Percentiles rank a stretch among this genome's conserved stretches.
phyloP scores from a whole-genome alignment of 495 filamentous ascomycete species.

The Pseudomonodictys pantanalensis region DNA sequence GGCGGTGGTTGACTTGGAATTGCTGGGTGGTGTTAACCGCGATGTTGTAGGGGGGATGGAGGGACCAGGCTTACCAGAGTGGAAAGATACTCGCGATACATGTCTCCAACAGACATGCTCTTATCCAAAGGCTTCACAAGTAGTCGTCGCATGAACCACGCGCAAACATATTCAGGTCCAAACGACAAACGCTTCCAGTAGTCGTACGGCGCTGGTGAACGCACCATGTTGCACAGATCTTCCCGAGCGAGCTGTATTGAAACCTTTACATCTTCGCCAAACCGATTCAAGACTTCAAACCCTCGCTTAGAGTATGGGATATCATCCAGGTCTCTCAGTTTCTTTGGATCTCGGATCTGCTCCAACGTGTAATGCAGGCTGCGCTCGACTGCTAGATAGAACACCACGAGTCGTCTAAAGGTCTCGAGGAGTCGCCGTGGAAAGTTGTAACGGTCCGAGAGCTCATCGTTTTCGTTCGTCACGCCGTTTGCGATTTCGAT shows the following conservation, averaged over 20 bases:
- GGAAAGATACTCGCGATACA: constrained; percentile 28
- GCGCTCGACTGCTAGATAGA: constrained; percentile 22
- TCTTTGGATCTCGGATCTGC: neutral
- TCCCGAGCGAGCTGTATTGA: constrained; percentile 2
- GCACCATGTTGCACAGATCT: constrained; percentile 24
- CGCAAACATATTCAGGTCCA: constrained; percentile 24
- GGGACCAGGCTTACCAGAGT: constrained; percentile 5
- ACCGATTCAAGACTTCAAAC: constrained; percentile 13
- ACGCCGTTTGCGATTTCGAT: constrained; percentile 19
- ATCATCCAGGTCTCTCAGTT: neutral
- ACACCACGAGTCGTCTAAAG: constrained; percentile 9
- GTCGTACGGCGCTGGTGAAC: neutral
- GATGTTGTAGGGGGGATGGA: neutral
- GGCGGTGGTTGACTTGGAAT: constrained; percentile 32
- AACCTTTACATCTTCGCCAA: constrained; percentile 2
- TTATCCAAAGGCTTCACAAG: constrained; percentile 23
- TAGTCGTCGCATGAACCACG: constrained; percentile 16
- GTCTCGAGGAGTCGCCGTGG: constrained; percentile 9
- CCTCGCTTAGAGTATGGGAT: constrained; percentile 3
- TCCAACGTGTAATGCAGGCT: constrained; percentile 11
- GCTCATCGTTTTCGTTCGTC: constrained; percentile 5
- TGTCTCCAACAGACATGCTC: constrained; percentile 13
- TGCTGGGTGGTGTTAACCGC: constrained; percentile 1
- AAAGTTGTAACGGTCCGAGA: constrained; percentile 18
- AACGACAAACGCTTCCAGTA: constrained; percentile 7